These are phyloP conservation scores for Spinacia oleracea DNA, from an alignment of 179 eudicot species.

Conservation along the genomic window DNA sequence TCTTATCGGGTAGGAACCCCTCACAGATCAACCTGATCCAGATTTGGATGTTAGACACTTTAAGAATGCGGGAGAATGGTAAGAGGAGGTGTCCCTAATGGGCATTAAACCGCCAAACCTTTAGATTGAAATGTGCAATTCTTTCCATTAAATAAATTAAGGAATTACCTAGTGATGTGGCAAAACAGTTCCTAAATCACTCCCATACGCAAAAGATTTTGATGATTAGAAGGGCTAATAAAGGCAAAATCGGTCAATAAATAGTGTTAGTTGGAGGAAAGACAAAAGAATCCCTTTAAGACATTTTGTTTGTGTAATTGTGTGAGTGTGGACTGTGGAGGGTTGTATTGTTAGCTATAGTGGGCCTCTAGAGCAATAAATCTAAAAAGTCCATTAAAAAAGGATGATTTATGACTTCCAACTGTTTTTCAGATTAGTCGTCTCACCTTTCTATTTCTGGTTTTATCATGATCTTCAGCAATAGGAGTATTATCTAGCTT, in stretches of 20 bases:
- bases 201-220: no score
- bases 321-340: background rate
- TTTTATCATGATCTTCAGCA: background rate
- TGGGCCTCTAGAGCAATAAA: slow-evolving; percentile 12
- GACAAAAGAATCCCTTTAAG: background rate
- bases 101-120: no score
- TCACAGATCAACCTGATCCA: no score
- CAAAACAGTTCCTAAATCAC: no score
- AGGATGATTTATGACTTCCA: slow-evolving; percentile 18
- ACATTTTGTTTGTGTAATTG: background rate
- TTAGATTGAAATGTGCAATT: no score
- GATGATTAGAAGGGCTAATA: background rate
- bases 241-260: slow-evolving; percentile 10
- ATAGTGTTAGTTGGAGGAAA: slow-evolving; percentile 21
- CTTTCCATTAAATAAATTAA: no score
- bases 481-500: background rate
- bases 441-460: background rate
- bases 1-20: no score
- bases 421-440: background rate
- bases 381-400: slow-evolving; percentile 13
- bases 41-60: no score
- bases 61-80: no score
- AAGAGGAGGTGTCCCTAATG: no score
- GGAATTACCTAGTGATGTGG: no score
- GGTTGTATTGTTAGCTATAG: background rate